phyloP scores from a whole-genome alignment of 768 basidiomycete species.

The Amanita rubescens region DNA sequence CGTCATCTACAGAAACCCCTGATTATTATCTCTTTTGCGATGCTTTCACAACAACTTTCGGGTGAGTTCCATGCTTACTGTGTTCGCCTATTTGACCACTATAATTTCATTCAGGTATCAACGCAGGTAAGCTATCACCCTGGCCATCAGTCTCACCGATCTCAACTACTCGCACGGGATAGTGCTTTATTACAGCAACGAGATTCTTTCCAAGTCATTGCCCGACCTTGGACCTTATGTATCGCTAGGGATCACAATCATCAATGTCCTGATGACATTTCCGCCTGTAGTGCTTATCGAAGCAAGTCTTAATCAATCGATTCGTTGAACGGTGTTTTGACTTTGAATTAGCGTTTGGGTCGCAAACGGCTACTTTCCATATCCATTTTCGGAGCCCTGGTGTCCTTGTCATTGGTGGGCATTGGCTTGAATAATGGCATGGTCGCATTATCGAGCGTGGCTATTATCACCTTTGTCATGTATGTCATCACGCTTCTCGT shows the following conservation, averaged over 20 bases:
- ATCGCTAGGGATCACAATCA: constrained; percentile 75
- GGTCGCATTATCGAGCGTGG: constrained; percentile 57
- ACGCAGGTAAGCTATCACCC: constrained; percentile 42
- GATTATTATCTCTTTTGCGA: constrained; percentile 57
- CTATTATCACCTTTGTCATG: constrained; percentile 79
- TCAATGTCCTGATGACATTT: constrained; percentile 81
- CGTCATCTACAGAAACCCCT: constrained; percentile 56
- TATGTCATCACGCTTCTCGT: constrained; percentile 24
- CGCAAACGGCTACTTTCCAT: constrained; percentile 59
- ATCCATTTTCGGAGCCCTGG: constrained; percentile 59
- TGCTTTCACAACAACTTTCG: constrained; percentile 75
- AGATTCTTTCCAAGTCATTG: constrained; percentile 74
- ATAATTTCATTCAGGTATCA: constrained; percentile 46
- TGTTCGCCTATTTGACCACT: constrained; percentile 2
- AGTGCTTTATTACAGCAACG: constrained; percentile 90
- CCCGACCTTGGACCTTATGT: constrained; percentile 77
- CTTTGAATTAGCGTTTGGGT: constrained; percentile 52
- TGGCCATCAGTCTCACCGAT: neutral
- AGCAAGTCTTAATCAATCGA: constrained; percentile 30
- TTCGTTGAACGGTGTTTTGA: constrained; percentile 6
- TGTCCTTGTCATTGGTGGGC: constrained; percentile 62
- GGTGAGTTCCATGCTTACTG: constrained; percentile 31
- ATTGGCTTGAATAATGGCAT: constrained; percentile 58
- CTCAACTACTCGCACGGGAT: constrained; percentile 6
- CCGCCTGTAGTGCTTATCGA: constrained; percentile 85